Base-by-base conservation (phyloP, 805 yeast species). In the Lachancea quebecensis region DNA sequence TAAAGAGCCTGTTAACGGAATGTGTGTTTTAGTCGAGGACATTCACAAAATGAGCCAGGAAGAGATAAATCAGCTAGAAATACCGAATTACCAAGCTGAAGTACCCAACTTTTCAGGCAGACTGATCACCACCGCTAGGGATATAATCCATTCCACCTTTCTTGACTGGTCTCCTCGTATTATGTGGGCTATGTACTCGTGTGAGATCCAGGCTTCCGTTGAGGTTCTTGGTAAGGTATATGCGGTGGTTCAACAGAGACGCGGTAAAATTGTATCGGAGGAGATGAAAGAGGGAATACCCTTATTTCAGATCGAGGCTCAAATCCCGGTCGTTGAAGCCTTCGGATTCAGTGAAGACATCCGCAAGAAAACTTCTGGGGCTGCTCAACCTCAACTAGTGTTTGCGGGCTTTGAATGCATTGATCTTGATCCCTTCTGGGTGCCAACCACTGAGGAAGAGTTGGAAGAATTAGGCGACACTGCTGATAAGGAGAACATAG, bases 261-360 rank as follows among this genome's bases (percentile, higher is more conserved):
- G 85, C 34, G 99, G 99, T 27, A 69, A 77, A 42, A 85, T 93
- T 45, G 75, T 83, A 2, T 78, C 89, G 3, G 99, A 93, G 65
- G 99, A 93, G 61, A 81, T 93, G 87, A 90, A 93, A 59, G 99
- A 93, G 62, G 99, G 99, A 9, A 93, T 99, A 0, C 96, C 98
- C 16, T 89, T 91, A 56, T 93, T 93, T 72, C 85, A 85, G 27
- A 79, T 93, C 46, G 79, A 75, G 15, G 95, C 98, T 0, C 70
- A 79, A 44, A 72, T 93, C 18, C 99, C 99, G 0, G 97, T 93
- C 18, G 84, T 86, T 8, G 97, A 91, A 62, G 96, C 97, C 1
- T 90, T 93, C 69, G 99, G 99, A 1, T 88, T 93, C 57, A 81
- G 96, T 44, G 98, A 91, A 57, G 98, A 95, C 53, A 86, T 93